Evolutionary conservation across 805 yeast species (phyloP), one percentile per base, ranked within the genome.

Genomic region (Candida ortonii): DNA sequence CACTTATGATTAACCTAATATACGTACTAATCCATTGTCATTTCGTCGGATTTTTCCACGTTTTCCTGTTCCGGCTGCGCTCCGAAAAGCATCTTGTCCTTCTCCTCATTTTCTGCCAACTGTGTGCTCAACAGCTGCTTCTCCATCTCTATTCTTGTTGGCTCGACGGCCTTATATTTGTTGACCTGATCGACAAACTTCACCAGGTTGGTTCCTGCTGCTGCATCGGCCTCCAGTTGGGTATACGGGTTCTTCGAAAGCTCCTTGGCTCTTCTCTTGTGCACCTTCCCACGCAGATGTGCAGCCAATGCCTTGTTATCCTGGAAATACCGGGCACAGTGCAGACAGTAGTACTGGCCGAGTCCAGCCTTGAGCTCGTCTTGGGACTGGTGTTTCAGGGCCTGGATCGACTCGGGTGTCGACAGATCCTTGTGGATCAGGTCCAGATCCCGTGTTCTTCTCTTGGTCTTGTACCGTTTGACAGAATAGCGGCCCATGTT

Each of bases 311-410:
- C 83, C 20, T 62, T 58, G 28, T 83, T 87, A 38, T 80, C 79
- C 57, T 89, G 96, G 53, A 78, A 87, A 61, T 93, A 87, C 57
- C 82, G 84, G 30, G 95, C 94, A 69, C 99, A 93, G 45, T 88
- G 95, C 34, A 93, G 71, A 62, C 97, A 93, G 61, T 86, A 93
- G 61, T 76, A 82, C 62, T 93, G 97, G 11, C 96, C 99, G 46
- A 93, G 65, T 1, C 99, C 99, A 1, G 97, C 89, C 55, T 82
- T 81, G 27, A 79, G 76, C 63, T 90, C 97, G 60, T 90, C 96
- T 37, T 84, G 60, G 5, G 86, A 84, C 61, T 90, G 97, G 56
- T 84, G 80, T 55, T 84, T 73, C 38, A 88, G 68, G 25, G 70
- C 65, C 36, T 70, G 60, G 36, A 87, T 80, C n/a, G 80, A 64